Evolutionary conservation across 139 green algal species (phyloP), one percentile per base, ranked within the genome.

Genomic region (Ettlia oleoabundans): DNA sequence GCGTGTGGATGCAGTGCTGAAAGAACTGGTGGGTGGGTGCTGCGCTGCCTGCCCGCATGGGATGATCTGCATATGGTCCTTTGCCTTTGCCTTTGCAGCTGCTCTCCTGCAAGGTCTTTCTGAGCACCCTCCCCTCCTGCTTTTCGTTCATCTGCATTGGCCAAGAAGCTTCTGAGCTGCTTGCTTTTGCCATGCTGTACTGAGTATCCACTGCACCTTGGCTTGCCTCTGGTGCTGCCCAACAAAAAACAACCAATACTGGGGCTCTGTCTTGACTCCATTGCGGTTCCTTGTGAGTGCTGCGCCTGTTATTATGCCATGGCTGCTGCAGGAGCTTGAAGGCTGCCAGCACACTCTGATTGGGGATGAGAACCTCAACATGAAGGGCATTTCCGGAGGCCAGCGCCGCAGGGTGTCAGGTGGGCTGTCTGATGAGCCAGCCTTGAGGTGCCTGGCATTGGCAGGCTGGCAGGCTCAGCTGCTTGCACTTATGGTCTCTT

Each of bases 361-460:
- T 58, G 93, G 93, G 2, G 89, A 94, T 35, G 92, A 96, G 66
- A 30, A 78, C 24, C 61, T 91, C 7, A 88, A 87, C 43, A 76
- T 96, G n/a, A 94, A 91, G 77, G 93, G 93, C 43, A 92, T 96
- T 84, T 90, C 78, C 41, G 93, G 93, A 0, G 93, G 93, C 0
- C 87, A 96, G 86, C 90, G 91, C 66, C 76, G 93, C 8, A 73
- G 93, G 3, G 88, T 93, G 13, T 89, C 83, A 28, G 73, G 73
- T 70, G 55, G 47, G 73, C 32, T 1, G 6, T 64, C 41, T 24
- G n/a, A 13, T n/a, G 62, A 35, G 26, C 24, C 61, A 67, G 22
- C 26, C 24, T n/a, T 2, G 10, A n/a, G 22, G 15, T n/a, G 22
- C 61, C 28, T 3, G 24, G 2, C n/a, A n/a, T n/a, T n/a, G n/a